Evolutionary conservation across 2,329 filamentous ascomycete species (phyloP).

Genomic region (Beauveria pseudobassiana): DNA sequence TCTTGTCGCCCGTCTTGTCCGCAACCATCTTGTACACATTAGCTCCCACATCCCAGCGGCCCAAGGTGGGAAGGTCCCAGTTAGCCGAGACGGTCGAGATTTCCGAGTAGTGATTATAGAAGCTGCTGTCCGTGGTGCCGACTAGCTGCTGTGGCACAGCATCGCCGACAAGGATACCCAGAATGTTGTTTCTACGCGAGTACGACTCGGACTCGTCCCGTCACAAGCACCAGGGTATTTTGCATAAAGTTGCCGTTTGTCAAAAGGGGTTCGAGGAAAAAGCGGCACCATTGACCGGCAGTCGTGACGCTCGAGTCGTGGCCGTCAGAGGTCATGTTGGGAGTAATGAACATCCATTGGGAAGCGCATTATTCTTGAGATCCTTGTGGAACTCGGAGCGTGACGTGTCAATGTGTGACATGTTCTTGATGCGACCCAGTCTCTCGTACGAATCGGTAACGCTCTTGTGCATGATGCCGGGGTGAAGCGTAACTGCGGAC

Average conservation of each 20-base stretch:
- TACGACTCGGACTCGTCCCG: conserved; percentile 74
- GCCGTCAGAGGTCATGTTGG: conserved; percentile 69
- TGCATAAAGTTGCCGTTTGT: conserved; percentile 64
- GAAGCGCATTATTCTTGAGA: conserved; percentile 52
- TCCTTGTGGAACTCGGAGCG: conserved; percentile 56
- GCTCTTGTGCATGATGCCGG: conserved; percentile 57
- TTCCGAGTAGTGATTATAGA: conserved; percentile 66
- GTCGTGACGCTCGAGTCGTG: conserved; percentile 68
- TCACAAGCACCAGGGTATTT: conserved; percentile 67
- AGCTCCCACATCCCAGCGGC: conserved; percentile 64
- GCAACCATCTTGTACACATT: conserved; percentile 59
- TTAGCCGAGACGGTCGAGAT: conserved; percentile 60
- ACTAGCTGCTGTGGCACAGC: conserved; percentile 54
- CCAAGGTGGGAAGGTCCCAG: conserved; percentile 62
- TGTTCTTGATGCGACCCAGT: conserved; percentile 65
- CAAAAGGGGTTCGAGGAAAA: conserved; percentile 64
- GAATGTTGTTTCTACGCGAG: conserved; percentile 56
- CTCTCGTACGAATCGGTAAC: conserved; percentile 52
- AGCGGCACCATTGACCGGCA: conserved; percentile 59
- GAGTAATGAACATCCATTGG: conserved; percentile 65
- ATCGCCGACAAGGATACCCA: conserved; percentile 66
- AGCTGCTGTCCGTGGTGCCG: conserved; percentile 61
- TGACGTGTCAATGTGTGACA: conserved; percentile 37
- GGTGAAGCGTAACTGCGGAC: conserved; percentile 80
- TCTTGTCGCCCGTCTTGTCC: conserved; percentile 48